Base-by-base conservation (phyloP, 2,329 filamentous ascomycete genomes). In the Tolypocladium tundrense region DNA sequence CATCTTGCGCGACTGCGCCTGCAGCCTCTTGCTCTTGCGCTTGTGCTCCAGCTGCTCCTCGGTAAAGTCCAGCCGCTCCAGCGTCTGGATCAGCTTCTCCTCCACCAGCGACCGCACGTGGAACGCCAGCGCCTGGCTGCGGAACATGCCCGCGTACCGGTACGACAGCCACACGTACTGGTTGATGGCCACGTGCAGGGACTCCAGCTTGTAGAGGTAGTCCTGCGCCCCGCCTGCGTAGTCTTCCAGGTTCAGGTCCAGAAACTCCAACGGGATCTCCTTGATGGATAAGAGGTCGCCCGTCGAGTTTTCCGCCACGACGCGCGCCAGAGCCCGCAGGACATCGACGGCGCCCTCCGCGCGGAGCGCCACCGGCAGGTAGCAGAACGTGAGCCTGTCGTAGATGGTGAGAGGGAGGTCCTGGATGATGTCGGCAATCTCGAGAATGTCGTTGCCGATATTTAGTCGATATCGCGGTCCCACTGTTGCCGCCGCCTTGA, bases 131-230 rank as follows among this genome's bases (percentile, higher is more conserved):
- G 77, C 77, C 65, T 93, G 84, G 62, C 87, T 89, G 7, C 77
- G 81, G 70, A 97, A 96, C 55, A 95, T 80, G 54, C 90, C 89
- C 4, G 85, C 79, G 70, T 93, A 96, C 8, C 93, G 87, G 72
- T 93, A 97, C 65, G 89, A 93, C 19, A 99, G 79, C 94, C 94
- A 99, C 2, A 96, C 79, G 69, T 97, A 99, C 53, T 92, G 76
- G 51, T 93, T 90, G 42, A 99, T 76, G 35, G 84, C 79, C 66
- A 90, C 89, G 74, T 99, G 94, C 19, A 99, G 78, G 3, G 76
- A 71, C 70, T 99, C 94, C 24, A 97, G 77, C 10, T 78, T 73
- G 57, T 77, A 75, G 13, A 99, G 78, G 63, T 91, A 90, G 0
- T 76, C 70, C 56, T 79, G 73, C 16, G 72, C 69, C 1, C 69